Base-by-base conservation (phyloP, 2,329 filamentous ascomycete species). In the Fonsecaea monophora region DNA sequence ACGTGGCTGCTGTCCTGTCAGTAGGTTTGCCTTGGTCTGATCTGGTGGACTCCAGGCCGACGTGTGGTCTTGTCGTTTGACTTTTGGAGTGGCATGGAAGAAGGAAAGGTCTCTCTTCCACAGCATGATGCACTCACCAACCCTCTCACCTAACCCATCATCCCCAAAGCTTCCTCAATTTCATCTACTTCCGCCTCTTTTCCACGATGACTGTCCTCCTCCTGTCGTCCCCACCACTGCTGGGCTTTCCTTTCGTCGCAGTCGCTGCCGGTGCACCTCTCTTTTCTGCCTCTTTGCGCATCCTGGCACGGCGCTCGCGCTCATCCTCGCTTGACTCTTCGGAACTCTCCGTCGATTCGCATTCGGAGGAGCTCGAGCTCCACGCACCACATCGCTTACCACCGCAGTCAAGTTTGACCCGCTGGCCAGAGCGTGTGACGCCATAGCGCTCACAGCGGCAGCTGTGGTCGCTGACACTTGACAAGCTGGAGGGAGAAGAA, bases 401-500 rank as follows among this genome's bases (percentile, higher is more conserved):
- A 74, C 93, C 93, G 77, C 94, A 98, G 87, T 97, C 94, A 79
- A 97, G 89, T 87, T 94, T 95, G 86, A 98, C 91, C 76, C 94
- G 90, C 80, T 96, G 91, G 77, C 94, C 93, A 79, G 90, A 89
- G 82, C 93, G 91, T 71, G 94, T 97, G 84, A 98, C 96, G 74
- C 94, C 94, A 84, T 95, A 97, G 82, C 94, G 92, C 81, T 97
- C 92, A 83, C 94, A 98, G 71, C 90, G 93, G 88, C 95, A 98
- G 67, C 82, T 82, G 68, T 81, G 83, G 74, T 88, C 85, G 71
- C 86, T 89, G 81, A 88, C 89, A 75, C 90, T 91, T 60, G 90
- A 92, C 60, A 83, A 73, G 60, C 82, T 84, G 15, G 80, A 83
- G 21, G 84, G 84, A 38, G 83, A 85, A 58, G 81, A 83, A 21